Conservation (phyloP, 1,284 basidiomycete species). For the Pterulicium gracile region DNA sequence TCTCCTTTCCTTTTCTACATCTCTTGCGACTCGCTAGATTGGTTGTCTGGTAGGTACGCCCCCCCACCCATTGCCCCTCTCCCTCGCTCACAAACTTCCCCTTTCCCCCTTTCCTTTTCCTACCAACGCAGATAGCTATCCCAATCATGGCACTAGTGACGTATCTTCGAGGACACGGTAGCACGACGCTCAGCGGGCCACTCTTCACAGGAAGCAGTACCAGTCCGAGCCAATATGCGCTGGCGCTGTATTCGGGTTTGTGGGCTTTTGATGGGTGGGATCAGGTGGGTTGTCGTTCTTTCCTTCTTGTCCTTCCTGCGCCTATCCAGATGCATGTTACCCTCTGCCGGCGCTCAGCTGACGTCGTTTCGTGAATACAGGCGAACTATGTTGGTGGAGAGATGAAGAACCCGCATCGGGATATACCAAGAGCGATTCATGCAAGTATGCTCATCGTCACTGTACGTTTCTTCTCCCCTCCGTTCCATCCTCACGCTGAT, state of each 20-base stretch:
- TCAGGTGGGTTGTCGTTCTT: conserved; percentile 21
- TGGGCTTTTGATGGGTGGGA: conserved; percentile 98
- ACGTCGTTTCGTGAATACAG: conserved; percentile 4
- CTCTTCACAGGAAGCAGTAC: conserved; percentile 69
- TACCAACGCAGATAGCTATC: conserved; percentile 49
- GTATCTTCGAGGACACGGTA: conserved; percentile 54
- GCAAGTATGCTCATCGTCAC: conserved; percentile 75
- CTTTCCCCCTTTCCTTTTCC: conserved; percentile 5
- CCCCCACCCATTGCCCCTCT: conserved; percentile 32
- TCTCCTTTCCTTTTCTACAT: neutral
- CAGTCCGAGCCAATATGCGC: conserved; percentile 78
- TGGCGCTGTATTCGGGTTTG: conserved; percentile 90
- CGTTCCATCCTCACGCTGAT: neutral
- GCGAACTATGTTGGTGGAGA: conserved; percentile 89
- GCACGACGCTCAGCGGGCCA: conserved; percentile 50
- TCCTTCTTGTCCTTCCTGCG: no score
- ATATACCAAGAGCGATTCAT: conserved; percentile 87
- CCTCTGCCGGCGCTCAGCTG: no score
- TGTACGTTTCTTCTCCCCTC: conserved; percentile 25
- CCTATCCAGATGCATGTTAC: no score
- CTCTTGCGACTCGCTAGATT: no score
- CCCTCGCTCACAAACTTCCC: neutral
- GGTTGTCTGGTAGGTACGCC: conserved; percentile 33
- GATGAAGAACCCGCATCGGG: conserved; percentile 75
- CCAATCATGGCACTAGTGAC: conserved; percentile 67